Evolutionary conservation across 2,329 filamentous ascomycete species (phyloP).

Genomic region (Drechmeria coniospora): DNA sequence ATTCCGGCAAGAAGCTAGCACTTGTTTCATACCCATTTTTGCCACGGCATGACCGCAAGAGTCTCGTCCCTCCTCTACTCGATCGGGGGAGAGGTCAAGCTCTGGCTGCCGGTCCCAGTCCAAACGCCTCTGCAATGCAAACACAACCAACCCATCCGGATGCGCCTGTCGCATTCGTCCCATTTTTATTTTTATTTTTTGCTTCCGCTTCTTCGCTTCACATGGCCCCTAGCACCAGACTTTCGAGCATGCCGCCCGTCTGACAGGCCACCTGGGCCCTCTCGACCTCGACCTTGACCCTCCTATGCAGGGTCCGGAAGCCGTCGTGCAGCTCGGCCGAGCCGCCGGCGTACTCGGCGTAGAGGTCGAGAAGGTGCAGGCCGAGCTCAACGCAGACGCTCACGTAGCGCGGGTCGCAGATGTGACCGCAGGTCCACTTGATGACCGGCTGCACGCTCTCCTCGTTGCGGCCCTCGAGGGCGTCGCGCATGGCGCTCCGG

Average conservation of each 20-base stretch:
- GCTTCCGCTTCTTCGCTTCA: too few relatives aligned
- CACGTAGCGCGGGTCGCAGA: conserved; percentile 71
- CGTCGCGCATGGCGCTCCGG: conserved; percentile 67
- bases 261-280: conserved; percentile 68
- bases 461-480: conserved; percentile 70
- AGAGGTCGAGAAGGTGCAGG: conserved; percentile 72
- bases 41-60: too few relatives aligned
- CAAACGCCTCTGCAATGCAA: conserved; percentile 2
- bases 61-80: too few relatives aligned
- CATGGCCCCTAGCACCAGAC: conserved; percentile 25
- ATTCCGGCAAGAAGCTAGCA: too few relatives aligned
- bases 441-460: conserved; percentile 67
- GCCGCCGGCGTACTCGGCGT: conserved; percentile 62
- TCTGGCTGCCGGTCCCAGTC: too few relatives aligned
- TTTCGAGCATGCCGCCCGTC: conserved; percentile 79
- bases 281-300: conserved; percentile 65
- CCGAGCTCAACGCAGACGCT: conserved; percentile 70
- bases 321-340: conserved; percentile 57
- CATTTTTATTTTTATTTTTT: too few relatives aligned
- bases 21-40: too few relatives aligned
- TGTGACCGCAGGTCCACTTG: conserved; percentile 65
- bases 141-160: neutral
- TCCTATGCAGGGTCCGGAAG: conserved; percentile 51
- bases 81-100: too few relatives aligned
- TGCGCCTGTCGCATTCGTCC: too few relatives aligned